Base-by-base conservation (phyloP, 2,329 filamentous ascomycete genomes). In the Aspergillus puulaauensis region DNA sequence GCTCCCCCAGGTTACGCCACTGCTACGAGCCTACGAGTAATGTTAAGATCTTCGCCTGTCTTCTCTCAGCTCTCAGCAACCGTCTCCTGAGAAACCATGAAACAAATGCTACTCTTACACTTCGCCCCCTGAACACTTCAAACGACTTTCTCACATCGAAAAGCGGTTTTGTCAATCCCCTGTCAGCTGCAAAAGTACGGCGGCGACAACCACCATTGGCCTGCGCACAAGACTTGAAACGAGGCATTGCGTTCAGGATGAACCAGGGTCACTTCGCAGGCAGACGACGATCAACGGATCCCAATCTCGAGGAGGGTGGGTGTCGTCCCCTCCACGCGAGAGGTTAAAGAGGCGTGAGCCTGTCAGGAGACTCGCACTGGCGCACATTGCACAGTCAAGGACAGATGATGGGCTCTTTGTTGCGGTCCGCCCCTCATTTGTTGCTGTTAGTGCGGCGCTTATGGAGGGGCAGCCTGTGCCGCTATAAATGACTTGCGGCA, bases 341-440 rank as follows among this genome's bases (percentile, higher is more conserved):
- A 27, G 40, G 41, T 35, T 37, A 31, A 44, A 49, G 50, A 27
- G 59, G 56, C 61, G 49, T 60, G 56, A 50, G 43, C 63, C 58
- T 54, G 56, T 64, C 64, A 66, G 62, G 44, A 64, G 62, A 66
- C 64, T 61, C 19, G 56, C 46, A 56, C 37, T 52, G 19, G 52
- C 35, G 52, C 44, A 35, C 35, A 41, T 37, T 57, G 50, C 43
- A 52, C 41, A 27, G 54, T 37, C 35, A 49, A 52, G 31, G 48
- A 48, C 43, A 51, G 33, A 48, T 52, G 31, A 43, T 14, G 43
- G 48, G 48, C 33, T 37, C 35, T 40, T 43, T 50, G 21, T 24
- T 41, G 6, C 56, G 19, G 31, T 46, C 54, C 48, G 35, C 52
- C 54, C 49, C 43, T 59, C 60, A 37, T 19, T 49, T 52, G 8